These are phyloP conservation scores for Cryphonectria carpinicola DNA, from an alignment of 2,329 filamentous ascomycete species.

Conservation along the genomic window DNA sequence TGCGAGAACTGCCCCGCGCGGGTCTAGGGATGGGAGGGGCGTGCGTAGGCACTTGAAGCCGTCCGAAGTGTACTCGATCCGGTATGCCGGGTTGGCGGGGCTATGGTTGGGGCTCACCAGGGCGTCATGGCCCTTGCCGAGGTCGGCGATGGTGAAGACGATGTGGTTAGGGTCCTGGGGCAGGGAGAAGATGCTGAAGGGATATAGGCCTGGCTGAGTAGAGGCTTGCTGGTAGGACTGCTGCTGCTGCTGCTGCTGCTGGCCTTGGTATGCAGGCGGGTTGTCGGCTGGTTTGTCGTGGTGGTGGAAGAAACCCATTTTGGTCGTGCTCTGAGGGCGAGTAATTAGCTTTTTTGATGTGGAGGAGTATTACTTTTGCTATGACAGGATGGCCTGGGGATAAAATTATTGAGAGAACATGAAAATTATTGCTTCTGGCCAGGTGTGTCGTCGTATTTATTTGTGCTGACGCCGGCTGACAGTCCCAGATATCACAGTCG, in stretches of 20 bases:
- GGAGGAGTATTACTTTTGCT: neutral
- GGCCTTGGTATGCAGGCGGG: conserved; percentile 6
- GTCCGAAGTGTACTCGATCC: conserved; percentile 8
- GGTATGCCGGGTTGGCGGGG: conserved; percentile 3
- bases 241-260: conserved; percentile 1
- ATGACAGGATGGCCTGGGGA: neutral
- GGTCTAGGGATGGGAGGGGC: neutral
- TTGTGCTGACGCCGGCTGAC: neutral
- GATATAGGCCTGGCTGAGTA: neutral
- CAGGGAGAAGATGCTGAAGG: conserved; percentile 6
- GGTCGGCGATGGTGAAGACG: conserved; percentile 11
- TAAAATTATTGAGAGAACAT: neutral
- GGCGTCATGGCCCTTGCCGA: conserved; percentile 13
- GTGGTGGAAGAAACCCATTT: conserved; percentile 15
- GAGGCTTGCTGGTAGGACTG: neutral
- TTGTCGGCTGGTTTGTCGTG: conserved; percentile 3
- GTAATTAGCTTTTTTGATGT: neutral
- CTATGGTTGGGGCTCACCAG: conserved; percentile 10
- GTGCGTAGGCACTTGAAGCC: conserved; percentile 12
- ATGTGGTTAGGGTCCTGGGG: conserved; percentile 3
- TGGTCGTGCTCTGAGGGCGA: neutral
- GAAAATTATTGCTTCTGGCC: neutral
- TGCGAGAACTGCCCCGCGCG: neutral
- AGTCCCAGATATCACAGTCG: neutral
- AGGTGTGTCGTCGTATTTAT: neutral